These are phyloP conservation scores for Avicennia marina DNA, from an alignment of 257 asterid species.

Conservation along the genomic window DNA sequence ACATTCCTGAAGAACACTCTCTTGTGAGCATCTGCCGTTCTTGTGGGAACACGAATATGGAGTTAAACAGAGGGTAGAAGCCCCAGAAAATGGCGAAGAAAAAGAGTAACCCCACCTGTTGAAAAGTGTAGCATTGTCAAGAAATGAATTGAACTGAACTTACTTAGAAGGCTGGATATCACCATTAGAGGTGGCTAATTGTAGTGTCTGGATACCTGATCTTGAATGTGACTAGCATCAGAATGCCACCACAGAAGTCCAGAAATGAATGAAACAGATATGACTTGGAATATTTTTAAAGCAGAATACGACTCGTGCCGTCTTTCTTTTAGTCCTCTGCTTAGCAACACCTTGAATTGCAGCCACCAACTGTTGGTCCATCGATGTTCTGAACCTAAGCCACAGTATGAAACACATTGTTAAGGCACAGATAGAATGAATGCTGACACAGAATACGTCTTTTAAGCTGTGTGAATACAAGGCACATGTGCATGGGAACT, in stretches of 20 bases:
- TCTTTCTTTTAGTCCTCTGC: constrained; percentile 75
- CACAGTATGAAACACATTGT: not conserved
- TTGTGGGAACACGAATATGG: constrained; percentile 73
- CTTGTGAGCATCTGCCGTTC: constrained; percentile 56
- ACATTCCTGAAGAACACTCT: constrained; percentile 76
- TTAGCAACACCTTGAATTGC: constrained; percentile 71
- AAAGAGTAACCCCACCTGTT: constrained; percentile 77
- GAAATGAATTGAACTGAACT: too few relatives aligned
- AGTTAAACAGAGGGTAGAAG: constrained; percentile 64
- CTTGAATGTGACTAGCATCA: constrained; percentile 68
- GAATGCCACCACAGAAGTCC: constrained; percentile 97
- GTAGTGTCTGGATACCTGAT: constrained; percentile 46
- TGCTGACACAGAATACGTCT: not conserved
- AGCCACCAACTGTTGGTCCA: constrained; percentile 88
- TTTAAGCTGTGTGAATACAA: not conserved
- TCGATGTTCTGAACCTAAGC: constrained; percentile 46
- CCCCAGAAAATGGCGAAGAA: constrained; percentile 95
- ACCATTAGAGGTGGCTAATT: not conserved
- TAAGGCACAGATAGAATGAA: not conserved
- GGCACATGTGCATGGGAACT: not conserved
- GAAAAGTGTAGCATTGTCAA: not conserved
- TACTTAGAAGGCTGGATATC: not conserved
- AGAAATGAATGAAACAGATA: constrained; percentile 68
- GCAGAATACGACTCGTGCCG: constrained; percentile 71
- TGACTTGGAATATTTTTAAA: constrained; percentile 65